Evolutionary conservation across 176 grass and related monocot genomes (phyloP), one percentile per base, ranked within the genome.

Genomic region (Melocanna baccifera): DNA sequence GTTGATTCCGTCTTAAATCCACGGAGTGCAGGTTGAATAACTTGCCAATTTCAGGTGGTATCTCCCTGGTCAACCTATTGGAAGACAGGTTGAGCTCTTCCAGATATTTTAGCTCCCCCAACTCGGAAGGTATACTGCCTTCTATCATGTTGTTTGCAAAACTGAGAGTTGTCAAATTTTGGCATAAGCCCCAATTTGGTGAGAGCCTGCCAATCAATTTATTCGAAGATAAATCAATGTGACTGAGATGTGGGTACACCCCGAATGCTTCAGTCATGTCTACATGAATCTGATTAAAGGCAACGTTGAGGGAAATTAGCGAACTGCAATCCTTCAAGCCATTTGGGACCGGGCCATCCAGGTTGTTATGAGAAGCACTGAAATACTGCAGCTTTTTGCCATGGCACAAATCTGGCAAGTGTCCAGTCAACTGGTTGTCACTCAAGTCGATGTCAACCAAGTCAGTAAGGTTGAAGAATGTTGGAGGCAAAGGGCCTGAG

Each of bases 331-430:
- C 84, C 50, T 45, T 66, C 18, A 91, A 76, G 1, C 69, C 5
- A 20, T 29, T 37, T 25, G 90, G 90, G 70, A 91, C 57, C 1
- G 69, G 75, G 29, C 90, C 90, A 9, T 9, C 22, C 1, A 91
- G 22, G 0, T 45, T 40, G 22, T 91, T 91, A 1, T 34, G 20
- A 25, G 6, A 3, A 5, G 88, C 56, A 8, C 7, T 1, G 2
- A 86, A 1, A 28, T 7, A 0, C 26, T 76, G 6, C 42, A 90
- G 41, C 14, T 15, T 20, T 29, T 47, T n/a, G 25, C 22, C 53
- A 2, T 55, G 80, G 40, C 80, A 84, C 5, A 80, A 62, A 58
- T 80, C 61, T 5, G n/a, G 43, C 16, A 67, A 67, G 22, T 18
- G 14, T 48, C 87, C 82, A 0, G 1, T 80, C 15, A 89, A 37